These are phyloP conservation scores for Linum tenue DNA, from an alignment of 345 rosid species.

Conservation along the genomic window DNA sequence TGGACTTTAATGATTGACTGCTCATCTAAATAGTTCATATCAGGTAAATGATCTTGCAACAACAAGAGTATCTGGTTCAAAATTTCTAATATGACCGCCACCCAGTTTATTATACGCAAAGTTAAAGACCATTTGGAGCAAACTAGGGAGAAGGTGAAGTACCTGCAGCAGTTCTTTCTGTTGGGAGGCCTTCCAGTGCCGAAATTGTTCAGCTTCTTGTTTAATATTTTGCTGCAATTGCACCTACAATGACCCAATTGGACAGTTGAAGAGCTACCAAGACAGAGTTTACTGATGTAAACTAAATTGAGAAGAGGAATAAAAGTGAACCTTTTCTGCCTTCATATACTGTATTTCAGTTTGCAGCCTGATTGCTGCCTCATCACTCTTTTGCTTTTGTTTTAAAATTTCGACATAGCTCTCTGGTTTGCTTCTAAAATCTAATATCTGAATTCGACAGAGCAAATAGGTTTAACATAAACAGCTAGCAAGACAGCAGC, in stretches of 20 bases:
- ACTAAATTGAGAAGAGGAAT: not conserved
- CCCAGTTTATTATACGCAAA: no score
- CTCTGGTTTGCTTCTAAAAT: slow-evolving; percentile 88
- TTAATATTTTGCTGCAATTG: slow-evolving; percentile 86
- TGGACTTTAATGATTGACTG: slow-evolving; percentile 28
- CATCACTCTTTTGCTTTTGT: slow-evolving; percentile 95
- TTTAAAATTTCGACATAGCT: slow-evolving; percentile 86
- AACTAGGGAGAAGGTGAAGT: not conserved
- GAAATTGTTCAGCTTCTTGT: slow-evolving; percentile 84
- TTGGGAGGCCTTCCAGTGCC: slow-evolving; percentile 80
- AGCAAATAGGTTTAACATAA: no score
- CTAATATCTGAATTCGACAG: slow-evolving; percentile 44
- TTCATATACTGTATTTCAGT: slow-evolving; percentile 90
- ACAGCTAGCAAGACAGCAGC: slow-evolving; percentile 8
- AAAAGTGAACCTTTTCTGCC: slow-evolving; percentile 53
- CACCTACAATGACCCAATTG: slow-evolving; percentile 35
- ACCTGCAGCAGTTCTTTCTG: slow-evolving; percentile 99
- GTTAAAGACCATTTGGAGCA: no score
- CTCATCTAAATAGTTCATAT: no score
- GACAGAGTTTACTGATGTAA: not conserved
- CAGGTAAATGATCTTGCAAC: no score
- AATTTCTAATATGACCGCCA: slow-evolving; percentile 76
- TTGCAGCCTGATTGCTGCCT: slow-evolving; percentile 66
- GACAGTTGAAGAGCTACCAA: slow-evolving; percentile 5
- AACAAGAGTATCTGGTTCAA: slow-evolving; percentile 42